A percentile compares a stretch with the other conserved stretches of the same genome.
phyloP scores from a whole-genome alignment of 768 basidiomycete species.

The Panus rudis region DNA sequence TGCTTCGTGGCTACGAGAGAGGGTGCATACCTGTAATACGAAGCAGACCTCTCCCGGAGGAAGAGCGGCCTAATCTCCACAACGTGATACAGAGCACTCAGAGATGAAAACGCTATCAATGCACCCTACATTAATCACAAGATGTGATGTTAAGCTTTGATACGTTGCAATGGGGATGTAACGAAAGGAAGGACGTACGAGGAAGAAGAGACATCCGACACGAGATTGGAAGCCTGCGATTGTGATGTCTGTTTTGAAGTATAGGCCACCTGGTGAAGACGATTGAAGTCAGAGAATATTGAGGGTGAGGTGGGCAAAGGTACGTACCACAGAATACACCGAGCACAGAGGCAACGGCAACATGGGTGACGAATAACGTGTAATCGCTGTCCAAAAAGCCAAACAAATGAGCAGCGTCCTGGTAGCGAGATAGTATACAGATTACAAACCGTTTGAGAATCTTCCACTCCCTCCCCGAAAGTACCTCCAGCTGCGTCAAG shows the following conservation, averaged over 20 bases:
- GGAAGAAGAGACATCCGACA: conserved; percentile 92
- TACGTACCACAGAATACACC: conserved; percentile 79
- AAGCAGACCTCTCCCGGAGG: conserved; percentile 79
- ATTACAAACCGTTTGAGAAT: conserved; percentile 53
- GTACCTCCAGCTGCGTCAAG: conserved; percentile 80
- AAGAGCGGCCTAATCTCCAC: conserved; percentile 82
- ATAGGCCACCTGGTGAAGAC: conserved; percentile 60
- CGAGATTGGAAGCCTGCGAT: conserved; percentile 94
- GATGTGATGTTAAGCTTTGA: too few relatives aligned
- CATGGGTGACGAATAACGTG: conserved; percentile 75
- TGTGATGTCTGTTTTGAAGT: conserved; percentile 69
- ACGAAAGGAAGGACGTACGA: conserved; percentile 37
- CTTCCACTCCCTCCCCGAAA: conserved; percentile 83
- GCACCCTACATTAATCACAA: conserved; percentile 50
- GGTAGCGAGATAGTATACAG: background rate
- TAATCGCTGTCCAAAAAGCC: conserved; percentile 52
- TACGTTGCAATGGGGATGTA: too few relatives aligned
- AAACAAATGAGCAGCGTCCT: background rate
- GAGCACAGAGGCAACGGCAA: conserved; percentile 58
- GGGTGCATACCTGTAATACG: conserved; percentile 67
- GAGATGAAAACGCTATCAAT: conserved; percentile 82
- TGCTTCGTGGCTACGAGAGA: background rate
- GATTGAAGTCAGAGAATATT: background rate
- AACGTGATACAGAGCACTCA: conserved; percentile 87
- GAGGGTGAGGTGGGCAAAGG: background rate